phyloP scores from a whole-genome alignment of 2,329 filamentous ascomycete species.

The Fonsecaea multimorphosa region DNA sequence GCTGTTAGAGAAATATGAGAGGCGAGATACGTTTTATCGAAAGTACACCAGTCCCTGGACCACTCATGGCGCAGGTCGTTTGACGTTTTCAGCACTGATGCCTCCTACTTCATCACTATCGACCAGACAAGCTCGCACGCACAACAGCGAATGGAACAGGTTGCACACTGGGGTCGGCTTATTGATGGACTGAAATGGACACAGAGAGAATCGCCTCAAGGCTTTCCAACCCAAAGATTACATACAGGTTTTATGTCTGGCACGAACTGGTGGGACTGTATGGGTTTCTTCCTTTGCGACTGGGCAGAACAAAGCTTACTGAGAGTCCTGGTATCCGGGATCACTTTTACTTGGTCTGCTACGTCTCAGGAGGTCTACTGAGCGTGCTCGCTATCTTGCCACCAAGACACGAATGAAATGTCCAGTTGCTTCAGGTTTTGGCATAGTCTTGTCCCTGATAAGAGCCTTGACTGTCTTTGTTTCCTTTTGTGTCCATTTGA shows the following conservation, averaged over 20 bases:
- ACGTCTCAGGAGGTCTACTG: slow-evolving; percentile 7
- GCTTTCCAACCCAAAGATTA: slow-evolving; percentile 5
- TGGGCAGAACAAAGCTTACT: not conserved
- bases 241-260: slow-evolving; percentile 24
- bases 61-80: not conserved
- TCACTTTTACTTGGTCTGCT: not conserved
- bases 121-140: not conserved
- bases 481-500: not conserved
- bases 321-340: not conserved
- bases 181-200: not conserved
- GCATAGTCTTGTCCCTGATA: not conserved
- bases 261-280: slow-evolving; percentile 1
- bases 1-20: not conserved
- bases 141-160: not conserved
- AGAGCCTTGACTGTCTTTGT: not conserved
- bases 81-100: not conserved
- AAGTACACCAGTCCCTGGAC: not conserved
- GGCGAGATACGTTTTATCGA: too few relatives aligned
- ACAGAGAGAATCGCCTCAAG: slow-evolving; percentile 20
- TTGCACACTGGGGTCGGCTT: not conserved
- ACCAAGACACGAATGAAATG: not conserved
- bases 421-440: not conserved
- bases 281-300: slow-evolving; percentile 6
- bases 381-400: not conserved
- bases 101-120: not conserved